Evolutionary conservation across 78 protist genomes (phyloP), one percentile per base, ranked within the genome.

Genomic region (Neovahlkampfia damariscottae): DNA sequence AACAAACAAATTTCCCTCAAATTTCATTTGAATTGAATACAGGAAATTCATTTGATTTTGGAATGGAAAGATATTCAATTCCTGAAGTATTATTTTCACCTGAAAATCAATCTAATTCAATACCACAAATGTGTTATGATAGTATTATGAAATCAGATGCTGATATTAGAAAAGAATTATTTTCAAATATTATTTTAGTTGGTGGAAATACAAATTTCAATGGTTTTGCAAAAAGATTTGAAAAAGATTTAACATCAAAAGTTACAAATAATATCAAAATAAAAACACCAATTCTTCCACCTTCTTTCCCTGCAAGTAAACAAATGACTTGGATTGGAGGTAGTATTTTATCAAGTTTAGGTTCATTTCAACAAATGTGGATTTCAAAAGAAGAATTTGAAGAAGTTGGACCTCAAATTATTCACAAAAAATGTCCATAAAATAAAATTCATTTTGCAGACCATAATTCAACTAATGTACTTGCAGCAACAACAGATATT

Each of bases 271-370:
- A 87, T 41, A 84, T 85, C 88, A 85, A 88, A 89, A 74, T 91
- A 82, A 88, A 88, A 86, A 79, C 90, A 77, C 74, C 84, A 31
- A 94, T 95, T n/a, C 19, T 19, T 19, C 19, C 34, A n/a, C 34
- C 62, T 50, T 19, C 62, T 19, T 19, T 50, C 19, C 89, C 96
- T 74, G 88, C 90, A 19, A 97, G 94, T 82, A 81, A 95, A 34
- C 88, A 87, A 81, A 93, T 89, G 89, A 83, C 95, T 8, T 96
- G 98, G 98, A 89, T 94, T 69, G 98, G 99, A 35, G 99, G 98
- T 8, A 91, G 96, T 41, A 87, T 94, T 67, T 82, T 93, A n/a
- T 95, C 94, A 39, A 88, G 91, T 80, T 93, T 28, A 94, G 95
- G 76, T 59, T 68, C 77, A 30, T 77, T 77, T 73, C 66, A 8